Evolutionary conservation across 306 rosid species (phyloP), one percentile per base, ranked within the genome.

Genomic region (Leucaena leucocephala): DNA sequence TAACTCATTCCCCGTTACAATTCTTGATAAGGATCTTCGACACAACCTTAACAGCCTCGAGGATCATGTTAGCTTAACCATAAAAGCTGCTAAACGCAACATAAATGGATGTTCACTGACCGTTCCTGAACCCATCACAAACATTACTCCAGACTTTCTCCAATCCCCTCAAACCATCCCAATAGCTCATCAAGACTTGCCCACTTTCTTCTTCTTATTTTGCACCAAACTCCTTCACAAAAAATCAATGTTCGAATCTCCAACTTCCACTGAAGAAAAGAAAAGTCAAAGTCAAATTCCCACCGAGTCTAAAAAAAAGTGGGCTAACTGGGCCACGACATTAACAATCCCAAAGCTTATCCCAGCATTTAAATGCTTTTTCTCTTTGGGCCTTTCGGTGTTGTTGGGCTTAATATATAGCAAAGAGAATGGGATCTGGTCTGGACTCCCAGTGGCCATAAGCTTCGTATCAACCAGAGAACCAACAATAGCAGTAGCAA

Each of bases 301-400:
- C 55, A 44, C 66, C 3, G 61, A 61, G 70, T 22, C 9, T 5
- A 79, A 69, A 68, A 58, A 46, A 16, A 58, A 45, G 12, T 77
- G 79, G 83, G 50, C 55, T 44, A 22, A 63, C 27, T 68, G 69
- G 68, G 50, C 67, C 58, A 19, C 8, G 2, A 57, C 65, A 45
- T 16, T 79, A 19, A 81, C 7, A 46, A 57, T 74, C 68, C 78
- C 77, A 46, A 82, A 79, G 66, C 75, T 85, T 5, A 16, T 84
- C 11, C 42, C 82, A 57, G 84, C 93, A 7, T 62, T 84, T 35
- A 89, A 86, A 62, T 84, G 83, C 42, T 83, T 88, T 2, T 68
- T 89, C 75, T 86, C 96, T 1, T 22, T 89, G 77, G 93, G 93
- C 44, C 74, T 86, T 5, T 80, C 93, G 0, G 89, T 91, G 54